phyloP scores from a whole-genome alignment of 192 early-diverging fungal genomes.

The Cetraspora pellucida region DNA sequence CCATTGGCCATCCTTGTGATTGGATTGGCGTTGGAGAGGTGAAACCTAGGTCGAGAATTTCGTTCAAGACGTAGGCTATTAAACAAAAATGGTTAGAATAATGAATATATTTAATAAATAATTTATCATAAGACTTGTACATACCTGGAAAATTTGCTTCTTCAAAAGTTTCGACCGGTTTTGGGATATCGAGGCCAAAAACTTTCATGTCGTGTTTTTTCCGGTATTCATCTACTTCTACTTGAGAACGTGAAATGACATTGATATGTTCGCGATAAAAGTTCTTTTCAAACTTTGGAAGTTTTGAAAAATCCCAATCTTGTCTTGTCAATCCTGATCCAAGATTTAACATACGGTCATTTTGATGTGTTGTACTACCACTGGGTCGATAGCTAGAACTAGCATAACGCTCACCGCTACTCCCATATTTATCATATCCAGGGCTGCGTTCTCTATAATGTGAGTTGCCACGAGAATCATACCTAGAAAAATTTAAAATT shows the following conservation, averaged over 20 bases:
- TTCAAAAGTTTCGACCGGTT: slow-evolving; percentile 84
- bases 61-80: slow-evolving; percentile 80
- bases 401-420: slow-evolving; percentile 33
- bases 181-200: slow-evolving; percentile 83
- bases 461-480: slow-evolving; percentile 52
- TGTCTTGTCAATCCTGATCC: slow-evolving; percentile 57
- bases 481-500: slow-evolving; percentile 31
- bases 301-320: slow-evolving; percentile 68
- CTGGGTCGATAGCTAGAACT: slow-evolving; percentile 40
- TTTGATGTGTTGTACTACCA: slow-evolving; percentile 47
- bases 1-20: slow-evolving; percentile 99
- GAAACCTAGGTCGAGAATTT: slow-evolving; percentile 86
- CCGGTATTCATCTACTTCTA: slow-evolving; percentile 82
- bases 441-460: slow-evolving; percentile 57
- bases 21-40: slow-evolving; percentile 90
- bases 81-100: background rate
- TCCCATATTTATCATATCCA: slow-evolving; percentile 43
- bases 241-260: slow-evolving; percentile 65
- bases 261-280: slow-evolving; percentile 88
- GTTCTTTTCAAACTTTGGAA: slow-evolving; percentile 93
- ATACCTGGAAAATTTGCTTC: slow-evolving; percentile 89
- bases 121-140: too few relatives aligned
- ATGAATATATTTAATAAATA: too few relatives aligned
- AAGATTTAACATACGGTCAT: slow-evolving; percentile 58
- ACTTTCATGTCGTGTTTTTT: slow-evolving; percentile 80